Conservation (phyloP, 495 filamentous ascomycete species). For the Platismatia glauca region DNA sequence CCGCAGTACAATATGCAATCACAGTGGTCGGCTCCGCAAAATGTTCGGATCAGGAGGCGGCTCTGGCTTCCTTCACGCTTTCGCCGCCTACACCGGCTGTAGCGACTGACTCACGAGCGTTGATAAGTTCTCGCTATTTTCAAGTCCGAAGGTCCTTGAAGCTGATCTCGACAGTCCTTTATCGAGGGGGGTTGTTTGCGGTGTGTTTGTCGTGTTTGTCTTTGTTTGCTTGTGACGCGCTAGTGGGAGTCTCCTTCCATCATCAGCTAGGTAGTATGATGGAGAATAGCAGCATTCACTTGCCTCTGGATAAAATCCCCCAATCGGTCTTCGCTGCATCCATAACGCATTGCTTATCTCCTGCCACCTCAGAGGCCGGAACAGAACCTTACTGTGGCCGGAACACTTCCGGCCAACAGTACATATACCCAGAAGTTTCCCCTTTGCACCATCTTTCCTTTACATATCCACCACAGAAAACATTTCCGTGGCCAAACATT, state of each 20-base stretch:
- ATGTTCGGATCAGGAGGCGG: too few species aligned
- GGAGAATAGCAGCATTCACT: neutral
- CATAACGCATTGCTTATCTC: neutral
- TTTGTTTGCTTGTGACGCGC: neutral
- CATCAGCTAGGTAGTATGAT: neutral
- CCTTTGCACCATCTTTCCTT: neutral
- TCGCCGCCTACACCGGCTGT: too few species aligned
- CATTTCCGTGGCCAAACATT: neutral
- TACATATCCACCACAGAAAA: neutral
- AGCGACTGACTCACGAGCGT: neutral
- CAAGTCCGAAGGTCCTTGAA: neutral
- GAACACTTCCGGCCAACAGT: conserved; percentile 15
- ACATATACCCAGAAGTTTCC: conserved; percentile 4
- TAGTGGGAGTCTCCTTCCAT: neutral
- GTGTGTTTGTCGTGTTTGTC: conserved; percentile 8
- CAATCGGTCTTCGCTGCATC: neutral
- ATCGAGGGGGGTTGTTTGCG: conserved; percentile 18
- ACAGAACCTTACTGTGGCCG: conserved; percentile 12
- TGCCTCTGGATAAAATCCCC: neutral
- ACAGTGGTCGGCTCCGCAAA: too few species aligned
- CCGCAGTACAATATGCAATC: too few species aligned
- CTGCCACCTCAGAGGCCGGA: conserved; percentile 12
- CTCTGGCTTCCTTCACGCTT: too few species aligned
- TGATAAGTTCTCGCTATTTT: neutral
- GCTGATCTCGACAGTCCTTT: neutral